Evolutionary conservation across 2,329 filamentous ascomycete genomes (phyloP), one percentile per base, ranked within the genome.

Genomic region (Juglanconis sp.): DNA sequence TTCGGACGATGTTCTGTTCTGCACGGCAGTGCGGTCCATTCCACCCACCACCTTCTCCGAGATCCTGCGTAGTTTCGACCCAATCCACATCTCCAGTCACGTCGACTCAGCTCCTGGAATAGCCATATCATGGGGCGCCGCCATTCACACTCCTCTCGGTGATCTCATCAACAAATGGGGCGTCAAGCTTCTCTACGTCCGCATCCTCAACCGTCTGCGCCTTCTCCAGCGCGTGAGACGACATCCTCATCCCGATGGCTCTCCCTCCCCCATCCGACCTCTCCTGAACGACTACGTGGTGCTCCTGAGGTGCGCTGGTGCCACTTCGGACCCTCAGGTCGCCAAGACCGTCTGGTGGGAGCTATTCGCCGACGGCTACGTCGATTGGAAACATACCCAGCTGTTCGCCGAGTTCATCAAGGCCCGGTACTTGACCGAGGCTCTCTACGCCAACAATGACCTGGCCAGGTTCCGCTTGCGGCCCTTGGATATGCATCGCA

Each of bases 61-160:
- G 64, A 80, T 89, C 9, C 70, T 93, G 35, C 79, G 81, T 38
- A 77, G 80, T 5, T 72, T 92, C 8, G 85, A 90, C 60, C 87
- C 89, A 0, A 67, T 82, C 4, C 68, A 72, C 30, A 72, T 85
- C 17, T 76, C 81, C 56, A 69, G 73, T 24, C 71, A 80, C 11
- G 69, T 84, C 24, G 86, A 88, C 68, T 69, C 77, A 3, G 73
- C 74, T 10, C 68, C 79, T 40, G 74, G 77, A 15, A 62, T 79
- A 17, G 64, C 68, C 15, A 70, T 83, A 55, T 65, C 72, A 3
- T 59, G 66, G 13, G 79, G 71, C 65, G 80, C 75, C 68, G 74
- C 71, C 6, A 69, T 76, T 35, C 71, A 73, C 56, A 76, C 77
- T 1, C 70, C 76, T 34, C 64, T 77, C 44, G 67, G 70, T 5